Conservation (phyloP, 257 asterid genomes). For the Lantana camara region DNA sequence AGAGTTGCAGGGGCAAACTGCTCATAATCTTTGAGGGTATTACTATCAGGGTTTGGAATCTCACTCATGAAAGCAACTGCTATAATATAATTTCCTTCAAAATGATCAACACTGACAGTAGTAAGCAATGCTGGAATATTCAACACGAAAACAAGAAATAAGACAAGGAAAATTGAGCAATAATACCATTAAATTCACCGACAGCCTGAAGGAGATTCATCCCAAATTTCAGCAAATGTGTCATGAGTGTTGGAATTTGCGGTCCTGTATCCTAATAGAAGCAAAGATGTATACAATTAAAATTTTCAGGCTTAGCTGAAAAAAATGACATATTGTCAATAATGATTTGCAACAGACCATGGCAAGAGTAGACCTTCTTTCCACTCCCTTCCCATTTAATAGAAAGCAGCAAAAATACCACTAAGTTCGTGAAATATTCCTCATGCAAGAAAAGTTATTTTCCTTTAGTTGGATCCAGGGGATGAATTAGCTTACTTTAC, state of each 20-base stretch:
- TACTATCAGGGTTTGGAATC: constrained; percentile 46
- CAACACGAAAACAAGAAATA: constrained; percentile 17
- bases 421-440: constrained; percentile 10
- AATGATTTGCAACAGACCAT: constrained; percentile 50
- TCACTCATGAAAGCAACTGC: constrained; percentile 72
- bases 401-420: constrained; percentile 75
- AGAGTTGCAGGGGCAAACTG: constrained; percentile 57
- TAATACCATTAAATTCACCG: constrained; percentile 83
- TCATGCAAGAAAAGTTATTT: constrained; percentile 29
- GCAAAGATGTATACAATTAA: constrained; percentile 38
- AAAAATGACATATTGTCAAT: neutral
- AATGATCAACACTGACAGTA: constrained; percentile 26
- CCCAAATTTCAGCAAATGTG: constrained; percentile 72
- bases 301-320: constrained; percentile 36
- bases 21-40: constrained; percentile 60
- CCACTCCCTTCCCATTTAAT: constrained; percentile 83
- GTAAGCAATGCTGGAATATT: constrained; percentile 29
- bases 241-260: constrained; percentile 71
- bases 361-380: constrained; percentile 54
- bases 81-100: constrained; percentile 73
- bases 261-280: constrained; percentile 78
- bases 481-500: constrained; percentile 71
- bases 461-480: constrained; percentile 41
- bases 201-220: constrained; percentile 89
- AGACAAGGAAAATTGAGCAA: constrained; percentile 20